Base-by-base conservation (phyloP, 306 rosid genomes). In the Morella rubra region DNA sequence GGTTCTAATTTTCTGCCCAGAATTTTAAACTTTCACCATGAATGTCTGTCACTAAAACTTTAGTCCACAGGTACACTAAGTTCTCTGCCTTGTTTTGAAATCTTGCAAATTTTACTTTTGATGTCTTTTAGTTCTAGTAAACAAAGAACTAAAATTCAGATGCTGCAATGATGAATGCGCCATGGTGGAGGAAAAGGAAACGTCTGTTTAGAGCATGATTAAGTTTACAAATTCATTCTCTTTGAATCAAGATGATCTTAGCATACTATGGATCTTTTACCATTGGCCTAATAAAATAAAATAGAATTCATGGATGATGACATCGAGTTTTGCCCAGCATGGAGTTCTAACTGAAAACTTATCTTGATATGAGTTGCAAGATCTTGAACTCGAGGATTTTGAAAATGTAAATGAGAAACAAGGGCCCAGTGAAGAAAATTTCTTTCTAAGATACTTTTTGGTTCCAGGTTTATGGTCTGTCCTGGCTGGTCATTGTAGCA, bases 401-500 rank as follows among this genome's bases (percentile, higher is more conserved):
- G 47, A 53, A 16, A 51, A 52, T 4, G 16, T 37, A 32, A 32
- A 20, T 24, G 52, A 58, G 51, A 69, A 62, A 46, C n/a, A 69
- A 27, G 24, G 6, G 16, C 42, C 19, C 58, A 49, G 59, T 6
- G 50, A 27, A 13, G 14, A 50, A 44, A 62, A 55, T n/a, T 7
- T 59, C 56, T 80, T 82, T 44, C 79, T 84, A 60, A 84, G 78
- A 16, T 74, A 27, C 8, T 40, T 77, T 76, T 72, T 80, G 56
- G 49, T 75, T 87, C 49, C 93, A 92, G 97, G 90, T 92, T 71
- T 95, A 92, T 82, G 99, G 86, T 78, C 85, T 95, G 70, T 95
- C 99, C 70, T 95, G 99, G 99, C 81, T 90, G 58, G 99, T 95
- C 82, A 92, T 95, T 76, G 87, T 91, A 56, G 97, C 91, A 66